Percentiles rank a stretch among this genome's conserved stretches.
Conservation (phyloP, 495 filamentous ascomycete species). For the Sphaerosporella brunnea region DNA sequence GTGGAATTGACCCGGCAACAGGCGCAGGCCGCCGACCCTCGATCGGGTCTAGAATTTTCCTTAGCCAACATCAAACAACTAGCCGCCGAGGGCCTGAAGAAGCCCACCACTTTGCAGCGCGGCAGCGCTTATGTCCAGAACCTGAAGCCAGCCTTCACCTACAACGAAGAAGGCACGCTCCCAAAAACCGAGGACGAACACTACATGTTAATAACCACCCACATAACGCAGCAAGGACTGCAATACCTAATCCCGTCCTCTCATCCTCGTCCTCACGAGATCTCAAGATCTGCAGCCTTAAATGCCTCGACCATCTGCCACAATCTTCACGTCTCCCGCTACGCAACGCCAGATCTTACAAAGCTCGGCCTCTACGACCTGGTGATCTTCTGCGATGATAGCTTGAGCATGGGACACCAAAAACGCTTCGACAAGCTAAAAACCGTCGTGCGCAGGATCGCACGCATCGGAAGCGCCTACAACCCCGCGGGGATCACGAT, state of each 20-base stretch:
- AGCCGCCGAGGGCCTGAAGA: neutral
- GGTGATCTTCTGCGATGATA: constrained; percentile 17
- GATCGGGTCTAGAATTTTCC: neutral
- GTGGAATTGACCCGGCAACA: neutral
- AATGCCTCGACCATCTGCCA: neutral
- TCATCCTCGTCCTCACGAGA: neutral
- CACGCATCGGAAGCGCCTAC: neutral
- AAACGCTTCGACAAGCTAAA: neutral
- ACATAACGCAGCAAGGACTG: neutral
- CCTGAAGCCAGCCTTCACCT: constrained; percentile 2
- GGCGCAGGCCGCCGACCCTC: neutral
- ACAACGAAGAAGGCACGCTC: neutral
- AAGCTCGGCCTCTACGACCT: constrained; percentile 18
- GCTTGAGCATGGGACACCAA: constrained; percentile 3
- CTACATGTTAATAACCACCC: neutral
- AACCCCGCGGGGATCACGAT: constrained; percentile 4
- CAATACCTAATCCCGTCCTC: neutral
- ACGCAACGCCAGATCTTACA: constrained; percentile 1
- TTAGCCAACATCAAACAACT: neutral
- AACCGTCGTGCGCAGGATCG: neutral
- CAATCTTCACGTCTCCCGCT: neutral
- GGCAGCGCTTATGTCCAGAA: too few relatives aligned
- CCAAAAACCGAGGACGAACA: neutral
- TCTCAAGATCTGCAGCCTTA: neutral
- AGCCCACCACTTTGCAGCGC: too few relatives aligned